Evolutionary conservation across 1,139 yeast species (phyloP).

Genomic region (Pneumocystis oryctolagi): DNA sequence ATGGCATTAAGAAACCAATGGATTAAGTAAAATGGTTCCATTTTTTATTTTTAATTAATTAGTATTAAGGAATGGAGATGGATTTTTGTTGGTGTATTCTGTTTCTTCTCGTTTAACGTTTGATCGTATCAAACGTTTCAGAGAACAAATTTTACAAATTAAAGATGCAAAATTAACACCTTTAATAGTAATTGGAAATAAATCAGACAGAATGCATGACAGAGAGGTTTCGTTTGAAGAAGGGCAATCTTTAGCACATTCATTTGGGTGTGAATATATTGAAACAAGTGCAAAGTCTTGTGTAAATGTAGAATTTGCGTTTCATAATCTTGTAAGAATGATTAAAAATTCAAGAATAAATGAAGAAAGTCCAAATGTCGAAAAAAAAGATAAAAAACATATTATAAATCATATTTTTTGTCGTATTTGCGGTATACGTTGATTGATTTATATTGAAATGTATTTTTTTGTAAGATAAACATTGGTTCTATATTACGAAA

Average conservation of each 20-base stretch:
- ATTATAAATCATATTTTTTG: not conserved
- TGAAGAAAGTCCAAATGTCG: not conserved
- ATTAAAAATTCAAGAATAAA: not conserved
- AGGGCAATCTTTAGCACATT: constrained; percentile 66
- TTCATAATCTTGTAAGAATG: constrained; percentile 53
- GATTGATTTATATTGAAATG: not conserved
- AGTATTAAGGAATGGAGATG: constrained; percentile 35
- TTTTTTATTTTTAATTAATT: not conserved
- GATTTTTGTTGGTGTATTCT: constrained; percentile 74
- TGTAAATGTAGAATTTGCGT: constrained; percentile 81
- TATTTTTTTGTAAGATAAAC: not conserved
- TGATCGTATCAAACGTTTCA: constrained; percentile 62
- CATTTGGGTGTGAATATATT: constrained; percentile 56
- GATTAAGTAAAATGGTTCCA: constrained; percentile 44
- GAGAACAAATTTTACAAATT: constrained; percentile 79
- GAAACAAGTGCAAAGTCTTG: constrained; percentile 89
- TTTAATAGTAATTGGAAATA: constrained; percentile 78
- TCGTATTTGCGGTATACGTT: not conserved
- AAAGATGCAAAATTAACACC: constrained; percentile 64
- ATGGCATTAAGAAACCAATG: constrained; percentile 86
- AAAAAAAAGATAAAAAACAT: not conserved
- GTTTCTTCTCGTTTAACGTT: constrained; percentile 79
- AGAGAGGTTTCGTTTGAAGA: constrained; percentile 66
- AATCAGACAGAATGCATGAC: constrained; percentile 57
- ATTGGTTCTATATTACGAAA: not conserved